phyloP scores from a whole-genome alignment of 345 rosid genomes.

The Melaleuca quinquenervia region DNA sequence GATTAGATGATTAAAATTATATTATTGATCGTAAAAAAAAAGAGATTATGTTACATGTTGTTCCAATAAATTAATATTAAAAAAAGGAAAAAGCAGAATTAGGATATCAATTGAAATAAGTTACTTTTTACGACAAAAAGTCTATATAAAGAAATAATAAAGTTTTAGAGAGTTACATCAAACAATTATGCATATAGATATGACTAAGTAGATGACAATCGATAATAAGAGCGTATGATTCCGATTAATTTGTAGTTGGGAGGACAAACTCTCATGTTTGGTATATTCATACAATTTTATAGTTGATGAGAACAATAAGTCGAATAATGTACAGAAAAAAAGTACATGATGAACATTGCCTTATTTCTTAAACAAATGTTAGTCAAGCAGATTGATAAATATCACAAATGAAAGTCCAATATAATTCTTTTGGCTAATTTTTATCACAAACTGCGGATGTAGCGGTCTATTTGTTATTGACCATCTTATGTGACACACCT shows the following conservation, averaged over 20 bases:
- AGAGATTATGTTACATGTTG: neutral
- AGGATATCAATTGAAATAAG: neutral
- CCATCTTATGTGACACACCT: fast-evolving
- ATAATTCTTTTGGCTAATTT: fast-evolving
- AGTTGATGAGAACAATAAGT: neutral
- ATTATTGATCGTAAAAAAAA: neutral
- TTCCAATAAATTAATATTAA: neutral
- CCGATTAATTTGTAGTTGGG: neutral
- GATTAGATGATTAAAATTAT: neutral
- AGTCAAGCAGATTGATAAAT: neutral
- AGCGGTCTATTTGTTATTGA: fast-evolving
- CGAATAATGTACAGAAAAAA: neutral
- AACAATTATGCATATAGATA: neutral
- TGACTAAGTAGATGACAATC: neutral
- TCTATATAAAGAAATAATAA: neutral
- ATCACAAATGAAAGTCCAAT: neutral
- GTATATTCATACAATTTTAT: neutral
- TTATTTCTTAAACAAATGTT: neutral
- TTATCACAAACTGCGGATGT: fast-evolving
- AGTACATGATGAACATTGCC: neutral
- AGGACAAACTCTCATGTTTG: neutral
- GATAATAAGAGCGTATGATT: neutral
- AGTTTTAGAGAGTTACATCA: neutral
- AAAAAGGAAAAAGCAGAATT: neutral
- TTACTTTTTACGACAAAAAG: neutral